phyloP scores from a whole-genome alignment of 805 yeast genomes.

The fission yeast (Schizosaccharomyces pombe) region DNA sequence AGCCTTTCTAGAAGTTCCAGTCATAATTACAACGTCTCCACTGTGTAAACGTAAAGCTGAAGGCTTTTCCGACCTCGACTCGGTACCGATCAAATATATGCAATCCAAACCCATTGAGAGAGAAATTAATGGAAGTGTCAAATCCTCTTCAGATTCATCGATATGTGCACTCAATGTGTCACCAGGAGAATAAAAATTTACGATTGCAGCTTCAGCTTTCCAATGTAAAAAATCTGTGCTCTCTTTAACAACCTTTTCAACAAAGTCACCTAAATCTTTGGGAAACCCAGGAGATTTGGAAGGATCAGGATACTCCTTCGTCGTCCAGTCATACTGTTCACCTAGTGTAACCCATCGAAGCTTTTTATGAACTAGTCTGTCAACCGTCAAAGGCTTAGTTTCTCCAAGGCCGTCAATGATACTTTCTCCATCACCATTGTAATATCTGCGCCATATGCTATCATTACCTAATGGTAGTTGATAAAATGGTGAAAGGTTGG shows the following conservation, averaged over 20 bases:
- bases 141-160: constrained; percentile 19
- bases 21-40: constrained; percentile 22
- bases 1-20: constrained; percentile 19
- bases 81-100: constrained; percentile 5
- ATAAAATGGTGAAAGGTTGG: constrained; percentile 3
- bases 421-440: not conserved
- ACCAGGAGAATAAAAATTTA: constrained; percentile 22
- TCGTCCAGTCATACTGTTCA: constrained; percentile 25
- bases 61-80: constrained; percentile 12
- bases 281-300: constrained; percentile 14
- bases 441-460: not conserved
- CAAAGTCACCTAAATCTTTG: not conserved
- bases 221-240: not conserved
- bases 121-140: constrained; percentile 3
- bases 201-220: constrained; percentile 13
- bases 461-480: not conserved
- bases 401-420: not conserved
- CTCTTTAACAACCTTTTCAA: not conserved
- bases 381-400: not conserved
- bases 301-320: constrained; percentile 19
- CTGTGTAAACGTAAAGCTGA: constrained; percentile 17
- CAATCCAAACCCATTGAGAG: constrained; percentile 2
- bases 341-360: constrained; percentile 26
- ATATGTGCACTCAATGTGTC: constrained; percentile 23
- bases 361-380: constrained; percentile 7